Base-by-base conservation (phyloP, 495 filamentous ascomycete genomes). In the Immersiella caudata region DNA sequence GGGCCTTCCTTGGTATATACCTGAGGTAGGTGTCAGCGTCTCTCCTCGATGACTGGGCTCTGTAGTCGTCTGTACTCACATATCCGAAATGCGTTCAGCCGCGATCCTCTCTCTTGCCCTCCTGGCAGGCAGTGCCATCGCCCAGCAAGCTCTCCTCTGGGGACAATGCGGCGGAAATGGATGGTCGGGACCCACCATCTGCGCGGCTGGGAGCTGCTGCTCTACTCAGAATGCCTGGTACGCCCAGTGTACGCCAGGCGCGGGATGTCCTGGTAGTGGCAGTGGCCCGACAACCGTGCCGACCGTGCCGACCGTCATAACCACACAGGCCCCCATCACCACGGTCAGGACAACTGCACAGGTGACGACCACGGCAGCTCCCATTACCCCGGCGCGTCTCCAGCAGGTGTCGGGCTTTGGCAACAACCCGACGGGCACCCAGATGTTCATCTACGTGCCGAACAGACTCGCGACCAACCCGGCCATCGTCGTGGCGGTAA, bases 381-480 rank as follows among this genome's bases (percentile, higher is more conserved):
- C 54, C 54, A 57, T 57, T 20, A 57, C 54, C 54, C 54, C 54
- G 54, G 54, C n/a, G 6, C n/a, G 54, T 57, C 58, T 60, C 3
- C 54, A 60, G 36, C 56, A 78, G 54, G 79, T 81, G 40, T 75
- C 68, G n/a, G 74, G 71, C 68, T 83, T 81, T 67, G 82, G 73
- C 18, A 71, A 73, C 60, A 77, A 75, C 33, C 82, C 84, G 20
- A 81, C 80, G 0, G 78, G 76, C 52, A 70, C 79, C 26, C 73
- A 71, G 57, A 84, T 86, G 82, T 86, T 83, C 70, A 79, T 84
- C 60, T 86, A 85, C 67, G 81, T 85, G 63, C 85, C 85, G 9
- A 74, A 72, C 62, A 85, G 80, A 51, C 78, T 85, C 36, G 76
- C 79, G 60, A 67, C 77, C 1, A 83, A 79, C 36, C 83, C 85